These are phyloP conservation scores for Pleurotus tuber-regium DNA, from an alignment of 768 basidiomycete species.

Conservation along the genomic window DNA sequence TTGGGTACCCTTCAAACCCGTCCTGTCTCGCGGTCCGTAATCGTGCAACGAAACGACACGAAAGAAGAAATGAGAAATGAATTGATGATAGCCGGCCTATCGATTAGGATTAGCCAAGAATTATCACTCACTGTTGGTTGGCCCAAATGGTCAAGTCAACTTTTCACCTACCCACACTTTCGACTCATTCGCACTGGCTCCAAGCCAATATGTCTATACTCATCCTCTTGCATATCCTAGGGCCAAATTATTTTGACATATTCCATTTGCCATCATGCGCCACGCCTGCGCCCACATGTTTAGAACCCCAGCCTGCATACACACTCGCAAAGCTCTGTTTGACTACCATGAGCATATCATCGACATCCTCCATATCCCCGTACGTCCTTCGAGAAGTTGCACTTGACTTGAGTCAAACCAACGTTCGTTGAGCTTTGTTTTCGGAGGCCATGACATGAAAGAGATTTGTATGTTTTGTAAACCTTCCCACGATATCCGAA, in stretches of 20 bases:
- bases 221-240: too few species aligned
- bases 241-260: neutral
- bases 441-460: too few species aligned
- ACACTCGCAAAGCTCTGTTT: too few species aligned
- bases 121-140: neutral
- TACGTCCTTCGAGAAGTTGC: too few species aligned
- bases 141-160: neutral
- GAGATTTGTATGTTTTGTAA: too few species aligned
- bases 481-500: too few species aligned
- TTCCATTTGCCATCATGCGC: neutral
- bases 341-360: too few species aligned
- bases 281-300: neutral
- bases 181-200: neutral
- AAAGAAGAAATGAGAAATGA: neutral
- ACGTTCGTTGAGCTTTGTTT: too few species aligned
- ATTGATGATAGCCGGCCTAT: neutral
- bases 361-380: too few species aligned
- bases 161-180: neutral
- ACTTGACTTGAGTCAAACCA: too few species aligned
- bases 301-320: too few species aligned
- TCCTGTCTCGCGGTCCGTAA: neutral
- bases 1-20: neutral
- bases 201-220: neutral
- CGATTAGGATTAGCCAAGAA: constrained; percentile 6
- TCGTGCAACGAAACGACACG: neutral